phyloP scores from a whole-genome alignment of 2,329 filamentous ascomycete genomes.

The Leptoxyphium fumago region DNA sequence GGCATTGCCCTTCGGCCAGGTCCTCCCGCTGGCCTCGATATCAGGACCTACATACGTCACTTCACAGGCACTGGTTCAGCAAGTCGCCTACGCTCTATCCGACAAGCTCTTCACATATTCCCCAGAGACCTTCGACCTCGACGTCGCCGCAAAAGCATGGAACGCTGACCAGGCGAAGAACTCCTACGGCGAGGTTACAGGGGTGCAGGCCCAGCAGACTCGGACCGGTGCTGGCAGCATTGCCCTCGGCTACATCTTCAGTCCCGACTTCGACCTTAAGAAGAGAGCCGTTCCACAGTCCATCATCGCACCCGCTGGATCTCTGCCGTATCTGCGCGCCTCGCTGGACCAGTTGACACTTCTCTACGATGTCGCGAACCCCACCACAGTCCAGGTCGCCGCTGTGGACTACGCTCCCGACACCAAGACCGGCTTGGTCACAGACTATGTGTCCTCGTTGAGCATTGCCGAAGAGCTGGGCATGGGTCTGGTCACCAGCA shows the following conservation, averaged over 20 bases:
- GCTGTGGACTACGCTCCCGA: conserved; percentile 65
- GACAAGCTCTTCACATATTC: conserved; percentile 98
- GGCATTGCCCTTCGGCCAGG: conserved; percentile 38
- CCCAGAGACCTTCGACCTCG: conserved; percentile 81
- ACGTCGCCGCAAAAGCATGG: conserved; percentile 72
- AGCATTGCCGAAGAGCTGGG: conserved; percentile 79
- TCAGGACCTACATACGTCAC: conserved; percentile 84
- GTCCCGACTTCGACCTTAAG: conserved; percentile 82
- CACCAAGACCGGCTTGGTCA: conserved; percentile 55
- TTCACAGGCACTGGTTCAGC: conserved; percentile 84
- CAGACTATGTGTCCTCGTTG: conserved; percentile 73
- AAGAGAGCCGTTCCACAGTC: conserved; percentile 88
- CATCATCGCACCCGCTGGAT: conserved; percentile 73
- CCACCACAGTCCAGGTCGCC: conserved; percentile 82
- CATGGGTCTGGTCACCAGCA: conserved; percentile 69
- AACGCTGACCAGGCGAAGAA: conserved; percentile 55
- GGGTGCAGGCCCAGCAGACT: conserved; percentile 70
- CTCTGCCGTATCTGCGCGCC: conserved; percentile 64
- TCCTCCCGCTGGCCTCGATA: conserved; percentile 43
- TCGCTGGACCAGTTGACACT: conserved; percentile 82
- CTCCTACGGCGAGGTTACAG: conserved; percentile 64
- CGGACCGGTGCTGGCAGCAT: conserved; percentile 79
- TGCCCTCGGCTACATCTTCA: conserved; percentile 94
- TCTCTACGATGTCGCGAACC: conserved; percentile 81
- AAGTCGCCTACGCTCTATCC: conserved; percentile 86